Conservation (phyloP, 108 stramenopile species). For the Mediolabrus comicus region DNA sequence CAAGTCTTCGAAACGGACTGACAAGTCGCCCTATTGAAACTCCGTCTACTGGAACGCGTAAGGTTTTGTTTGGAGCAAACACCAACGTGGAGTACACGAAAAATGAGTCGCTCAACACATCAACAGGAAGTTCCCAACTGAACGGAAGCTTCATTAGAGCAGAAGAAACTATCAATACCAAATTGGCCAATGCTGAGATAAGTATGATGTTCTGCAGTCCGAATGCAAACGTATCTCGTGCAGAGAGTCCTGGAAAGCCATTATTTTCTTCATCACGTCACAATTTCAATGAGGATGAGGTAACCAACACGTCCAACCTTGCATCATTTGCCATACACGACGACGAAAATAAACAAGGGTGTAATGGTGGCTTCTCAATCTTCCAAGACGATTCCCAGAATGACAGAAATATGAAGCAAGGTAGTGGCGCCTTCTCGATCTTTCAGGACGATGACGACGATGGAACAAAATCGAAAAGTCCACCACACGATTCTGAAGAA, state of each 20-base stretch:
- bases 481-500: not conserved
- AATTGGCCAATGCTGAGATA: conserved; percentile 75
- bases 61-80: conserved; percentile 46
- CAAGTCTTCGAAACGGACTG: not conserved
- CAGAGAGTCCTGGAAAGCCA: conserved; percentile 19
- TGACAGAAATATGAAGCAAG: not conserved
- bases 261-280: conserved; percentile 6
- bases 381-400: not conserved
- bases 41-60: conserved; percentile 6
- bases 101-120: conserved; percentile 44
- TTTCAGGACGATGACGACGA: conserved; percentile 43
- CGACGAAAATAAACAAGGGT: not conserved
- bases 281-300: not conserved
- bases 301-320: not conserved
- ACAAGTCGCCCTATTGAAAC: not conserved
- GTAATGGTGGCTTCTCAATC: not conserved
- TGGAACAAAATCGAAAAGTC: conserved; percentile 23
- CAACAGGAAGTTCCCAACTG: conserved; percentile 68
- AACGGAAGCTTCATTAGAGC: conserved; percentile 50
- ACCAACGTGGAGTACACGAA: conserved; percentile 40
- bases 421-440: not conserved
- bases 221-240: conserved; percentile 26
- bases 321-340: conserved; percentile 11
- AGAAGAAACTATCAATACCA: conserved; percentile 85
- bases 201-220: conserved; percentile 91